phyloP scores from a whole-genome alignment of 2,329 filamentous ascomycete species.

The Aspergillus sp. region DNA sequence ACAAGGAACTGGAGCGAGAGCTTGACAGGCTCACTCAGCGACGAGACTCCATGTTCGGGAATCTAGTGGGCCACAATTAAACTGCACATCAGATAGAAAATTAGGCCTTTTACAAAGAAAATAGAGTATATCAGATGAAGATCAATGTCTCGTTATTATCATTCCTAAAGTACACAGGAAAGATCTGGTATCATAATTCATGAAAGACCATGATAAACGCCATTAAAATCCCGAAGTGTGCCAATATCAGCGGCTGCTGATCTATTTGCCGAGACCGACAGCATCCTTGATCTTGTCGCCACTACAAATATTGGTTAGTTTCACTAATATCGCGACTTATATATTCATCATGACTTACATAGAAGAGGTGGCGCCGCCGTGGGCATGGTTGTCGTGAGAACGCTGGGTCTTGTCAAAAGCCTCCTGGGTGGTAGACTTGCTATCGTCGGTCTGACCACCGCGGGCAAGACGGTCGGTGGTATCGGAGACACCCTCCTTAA shows the following conservation, averaged over 20 bases:
- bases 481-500: constrained; percentile 58
- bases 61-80: constrained; percentile 54
- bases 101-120: background rate
- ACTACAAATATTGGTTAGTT: constrained; percentile 23
- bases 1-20: constrained; percentile 66
- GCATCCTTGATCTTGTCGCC: constrained; percentile 47
- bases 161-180: constrained; percentile 7
- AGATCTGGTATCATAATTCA: constrained; percentile 29
- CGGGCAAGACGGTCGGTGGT: constrained; percentile 56
- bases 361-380: constrained; percentile 40
- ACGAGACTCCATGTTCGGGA: constrained; percentile 74
- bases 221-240: background rate
- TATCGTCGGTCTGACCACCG: constrained; percentile 51
- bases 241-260: background rate
- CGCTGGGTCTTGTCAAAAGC: constrained; percentile 51
- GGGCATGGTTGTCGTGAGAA: constrained; percentile 40
- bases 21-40: constrained; percentile 60
- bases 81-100: background rate
- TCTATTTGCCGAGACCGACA: constrained; percentile 34
- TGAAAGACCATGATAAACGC: constrained; percentile 2
- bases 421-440: constrained; percentile 57
- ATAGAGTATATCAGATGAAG: background rate
- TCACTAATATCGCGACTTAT: background rate
- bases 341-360: constrained; percentile 36
- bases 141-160: constrained; percentile 5